Percentiles rank a stretch among this genome's conserved stretches.
Evolutionary conservation across 164 flowering plant genomes (phyloP).

Genomic region (Aristolochia contorta): DNA sequence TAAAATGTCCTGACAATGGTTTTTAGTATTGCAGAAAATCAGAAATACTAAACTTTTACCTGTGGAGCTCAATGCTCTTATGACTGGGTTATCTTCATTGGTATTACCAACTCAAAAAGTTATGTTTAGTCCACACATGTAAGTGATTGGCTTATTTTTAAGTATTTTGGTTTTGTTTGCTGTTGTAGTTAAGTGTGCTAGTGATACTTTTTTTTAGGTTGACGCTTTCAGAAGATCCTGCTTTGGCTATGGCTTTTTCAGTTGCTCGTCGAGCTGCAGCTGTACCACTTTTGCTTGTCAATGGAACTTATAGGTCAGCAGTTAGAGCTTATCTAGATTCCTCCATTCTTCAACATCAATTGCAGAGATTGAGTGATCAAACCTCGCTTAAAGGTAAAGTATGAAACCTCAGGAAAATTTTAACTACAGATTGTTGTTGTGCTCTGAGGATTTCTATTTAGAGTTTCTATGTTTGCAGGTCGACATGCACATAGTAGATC

Average conservation of each 20-base stretch:
- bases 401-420: not conserved
- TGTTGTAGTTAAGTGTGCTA: not conserved
- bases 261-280: conserved; percentile 94
- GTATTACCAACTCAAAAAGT: conserved; percentile 64
- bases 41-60: conserved; percentile 36
- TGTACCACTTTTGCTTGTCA: conserved; percentile 82
- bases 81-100: conserved; percentile 82
- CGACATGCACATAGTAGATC: conserved; percentile 76
- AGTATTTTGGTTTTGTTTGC: not conserved
- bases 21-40: conserved; percentile 51
- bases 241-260: conserved; percentile 98
- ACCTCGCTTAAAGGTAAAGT: conserved; percentile 71
- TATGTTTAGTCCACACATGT: conserved; percentile 63
- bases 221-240: conserved; percentile 92
- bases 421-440: not conserved
- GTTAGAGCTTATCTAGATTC: conserved; percentile 83
- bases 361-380: conserved; percentile 69
- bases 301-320: conserved; percentile 85
- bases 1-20: not conserved
- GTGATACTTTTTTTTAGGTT: conserved; percentile 37
- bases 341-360: conserved; percentile 83
- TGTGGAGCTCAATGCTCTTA: conserved; percentile 62
- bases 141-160: conserved; percentile 15
- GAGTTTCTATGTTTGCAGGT: conserved; percentile 37
- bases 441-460: not conserved